Base-by-base conservation (phyloP, 2,329 filamentous ascomycete genomes). In the Aspergillus pseudoviridinutans region DNA sequence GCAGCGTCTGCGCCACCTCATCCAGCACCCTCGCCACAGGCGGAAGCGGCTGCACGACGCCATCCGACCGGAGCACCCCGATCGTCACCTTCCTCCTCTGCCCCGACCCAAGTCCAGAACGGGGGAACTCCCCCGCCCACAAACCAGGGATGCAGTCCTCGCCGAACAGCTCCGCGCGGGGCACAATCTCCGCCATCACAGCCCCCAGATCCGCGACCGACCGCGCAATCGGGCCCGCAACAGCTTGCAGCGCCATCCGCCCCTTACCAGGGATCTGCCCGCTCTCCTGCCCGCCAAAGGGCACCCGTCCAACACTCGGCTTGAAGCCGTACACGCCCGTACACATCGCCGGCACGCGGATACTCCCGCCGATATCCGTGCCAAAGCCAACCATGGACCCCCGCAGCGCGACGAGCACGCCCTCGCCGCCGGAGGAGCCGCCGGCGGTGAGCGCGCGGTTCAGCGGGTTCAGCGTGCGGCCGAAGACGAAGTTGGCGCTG, bases 351-450 rank as follows among this genome's bases (percentile, higher is more conserved):
- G 78, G 78, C 6, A 79, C 67, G 2, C 78, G 72, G 50, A 79
- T 76, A 49, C 74, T 77, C 24, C 78, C 78, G 7, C 76, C 77
- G 50, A 88, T 79, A 70, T 88, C 86, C 0, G 86, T 88, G 0
- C 84, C 85, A 12, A 87, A 77, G 1, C 87, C 87, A 1, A 88
- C 65, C 53, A 84, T 76, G 32, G 77, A 81, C 0, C 85, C 85
- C 28, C 79, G 77, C 75, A 88, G 79, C 4, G 80, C 82, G 22
- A 88, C 64, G 9, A 88, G 70, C 0, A 82, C 84, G 0, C 80
- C 85, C 67, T 89, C 86, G 12, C 88, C 88, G 10, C 87, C 87
- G 0, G 83, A 85, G 9, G 81, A 84, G 1, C 88, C 88, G 4
- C 88, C 88, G 0, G 84, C 79, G 0, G 83, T 85, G 32, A 87